Base-by-base conservation (phyloP, 2,329 filamentous ascomycete species). In the Exserohilum rostratum region DNA sequence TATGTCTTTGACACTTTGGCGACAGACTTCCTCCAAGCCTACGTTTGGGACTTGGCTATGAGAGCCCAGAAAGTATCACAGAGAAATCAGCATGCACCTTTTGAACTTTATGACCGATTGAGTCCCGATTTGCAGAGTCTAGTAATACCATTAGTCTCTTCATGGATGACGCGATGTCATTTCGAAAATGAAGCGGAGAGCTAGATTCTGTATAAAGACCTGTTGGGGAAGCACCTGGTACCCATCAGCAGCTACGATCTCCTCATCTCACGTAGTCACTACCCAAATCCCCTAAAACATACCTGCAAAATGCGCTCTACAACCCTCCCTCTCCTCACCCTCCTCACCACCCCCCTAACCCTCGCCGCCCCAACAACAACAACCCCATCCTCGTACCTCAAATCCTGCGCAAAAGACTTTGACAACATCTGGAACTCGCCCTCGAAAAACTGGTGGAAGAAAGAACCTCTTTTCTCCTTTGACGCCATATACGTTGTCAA, bases 401-500 rank as follows among this genome's bases (percentile, higher is more conserved):
- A 40, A 54, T 55, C 18, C 40, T 65, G 58, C 55, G 62, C 64
- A 37, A 55, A 64, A 20, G 61, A 66, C 43, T 64, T 57, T 43
- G 60, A 67, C n/a, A 42, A 64, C 31, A 60, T 66, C 34, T 69
- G 62, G 61, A 55, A 49, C 27, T 45, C 51, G 3, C 6, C 65
- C 40, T 51, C 62, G 7, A 57, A 67, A 30, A 45, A 55, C n/a
- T 64, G 62, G 60, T 58, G 60, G 59, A 64, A 66, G 53, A 55
- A 58, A 12, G 66, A 67, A 38, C 66, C 66, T 39, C 42, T 65
- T 44, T 73, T 72, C 60, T 62, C 67, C 57, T 85, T 83, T 73
- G 82, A 82, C 52, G 80, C 78, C 15, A 79, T 76, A 53, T 83
- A 78, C 72, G 61, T 75, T 35, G 70, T 84, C 53, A 67, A 76